phyloP scores from a whole-genome alignment of 768 basidiomycete species.

The Collybia sp. region DNA sequence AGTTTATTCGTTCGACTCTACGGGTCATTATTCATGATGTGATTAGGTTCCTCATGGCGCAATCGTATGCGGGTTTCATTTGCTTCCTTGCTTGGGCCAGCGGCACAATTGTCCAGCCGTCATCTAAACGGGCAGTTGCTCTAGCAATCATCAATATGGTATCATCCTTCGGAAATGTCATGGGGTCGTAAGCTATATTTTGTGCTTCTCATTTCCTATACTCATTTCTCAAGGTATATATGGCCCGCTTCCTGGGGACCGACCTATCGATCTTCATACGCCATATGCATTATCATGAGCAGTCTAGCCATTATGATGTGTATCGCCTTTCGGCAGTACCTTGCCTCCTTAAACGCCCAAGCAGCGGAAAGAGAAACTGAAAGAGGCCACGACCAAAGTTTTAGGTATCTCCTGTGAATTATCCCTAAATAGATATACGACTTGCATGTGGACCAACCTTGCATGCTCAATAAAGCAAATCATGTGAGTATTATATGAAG shows the following conservation, averaged over 20 bases:
- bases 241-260: conserved; percentile 73
- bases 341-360: conserved; percentile 34
- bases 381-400: conserved; percentile 26
- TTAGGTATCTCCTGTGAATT: conserved; percentile 42
- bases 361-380: conserved; percentile 33
- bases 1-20: conserved; percentile 11
- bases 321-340: conserved; percentile 41
- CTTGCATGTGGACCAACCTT: too few relatives aligned
- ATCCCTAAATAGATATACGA: too few relatives aligned
- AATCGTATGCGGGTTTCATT: conserved; percentile 70
- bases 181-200: conserved; percentile 61
- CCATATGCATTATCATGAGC: conserved; percentile 62
- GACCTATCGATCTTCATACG: conserved; percentile 64
- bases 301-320: conserved; percentile 46
- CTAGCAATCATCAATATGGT: conserved; percentile 80
- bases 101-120: conserved; percentile 51
- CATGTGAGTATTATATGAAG: too few relatives aligned
- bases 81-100: conserved; percentile 54
- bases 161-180: conserved; percentile 79
- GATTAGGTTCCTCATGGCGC: conserved; percentile 70
- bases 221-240: conserved; percentile 39
- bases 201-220: not conserved
- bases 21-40: not conserved
- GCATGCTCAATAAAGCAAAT: too few relatives aligned
- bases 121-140: conserved; percentile 86